phyloP scores from a whole-genome alignment of 2,329 filamentous ascomycete genomes.

The Exophiala viscosa region DNA sequence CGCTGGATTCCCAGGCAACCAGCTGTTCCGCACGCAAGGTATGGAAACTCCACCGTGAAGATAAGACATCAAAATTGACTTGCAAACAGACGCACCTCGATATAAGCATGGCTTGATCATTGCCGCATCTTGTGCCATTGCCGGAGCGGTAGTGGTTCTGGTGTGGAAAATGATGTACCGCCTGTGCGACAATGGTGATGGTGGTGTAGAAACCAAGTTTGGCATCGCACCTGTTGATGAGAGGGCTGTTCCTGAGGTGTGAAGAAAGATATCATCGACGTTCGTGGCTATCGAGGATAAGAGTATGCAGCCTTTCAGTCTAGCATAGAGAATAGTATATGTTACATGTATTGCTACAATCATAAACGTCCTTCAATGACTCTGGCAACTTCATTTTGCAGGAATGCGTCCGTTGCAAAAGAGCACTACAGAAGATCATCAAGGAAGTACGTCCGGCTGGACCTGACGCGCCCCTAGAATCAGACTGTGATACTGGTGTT shows the following conservation, averaged over 20 bases:
- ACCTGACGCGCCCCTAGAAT: too few relatives aligned
- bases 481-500: too few relatives aligned
- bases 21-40: conserved; percentile 27
- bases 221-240: neutral
- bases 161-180: conserved; percentile 13
- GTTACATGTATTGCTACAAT: too few relatives aligned
- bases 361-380: too few relatives aligned
- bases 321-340: too few relatives aligned
- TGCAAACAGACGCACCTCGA: conserved; percentile 11
- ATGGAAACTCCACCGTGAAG: neutral
- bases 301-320: neutral
- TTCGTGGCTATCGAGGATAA: neutral
- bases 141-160: conserved; percentile 12
- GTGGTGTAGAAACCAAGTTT: conserved; percentile 7
- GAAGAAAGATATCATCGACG: neutral
- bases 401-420: too few relatives aligned
- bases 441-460: too few relatives aligned
- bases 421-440: too few relatives aligned
- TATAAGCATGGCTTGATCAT: conserved; percentile 16
- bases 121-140: conserved; percentile 12
- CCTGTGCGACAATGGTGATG: conserved; percentile 14
- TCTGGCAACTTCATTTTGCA: too few relatives aligned
- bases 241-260: neutral
- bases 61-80: neutral
- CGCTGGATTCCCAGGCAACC: conserved; percentile 28